Base-by-base conservation (phyloP, 2,329 filamentous ascomycete genomes). In the Stachybotrys elegans region DNA sequence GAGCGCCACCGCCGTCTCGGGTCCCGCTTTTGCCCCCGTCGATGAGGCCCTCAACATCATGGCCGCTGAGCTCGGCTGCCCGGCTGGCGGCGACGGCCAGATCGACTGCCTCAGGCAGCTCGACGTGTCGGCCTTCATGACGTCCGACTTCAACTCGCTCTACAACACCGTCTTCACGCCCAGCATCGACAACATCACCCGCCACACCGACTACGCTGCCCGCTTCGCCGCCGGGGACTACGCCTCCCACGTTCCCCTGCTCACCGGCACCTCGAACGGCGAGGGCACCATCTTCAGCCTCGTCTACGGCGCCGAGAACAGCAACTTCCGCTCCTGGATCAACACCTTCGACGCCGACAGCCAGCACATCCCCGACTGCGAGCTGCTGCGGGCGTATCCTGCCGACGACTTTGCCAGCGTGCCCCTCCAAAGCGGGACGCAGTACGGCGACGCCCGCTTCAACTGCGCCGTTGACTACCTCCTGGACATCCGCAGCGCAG, bases 401-500 rank as follows among this genome's bases (percentile, higher is more conserved):
- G 47, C 54, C 3, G 52, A 61, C 2, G 62, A 69, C 44, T 71
- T 50, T 16, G 51, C 55, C 16, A 61, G 54, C 36, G 65, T 65
- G 16, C 62, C 68, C 4, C 59, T 63, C 11, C 63, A 66, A 48
- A 70, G 67, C 46, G 70, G 70, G 14, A 54, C 57, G 0, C 68
- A 71, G 53, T 67, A 67, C 27, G 70, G 69, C 22, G 70, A 73
- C 16, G 70, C 67, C 4, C 68, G 68, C 11, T 73, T 73, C 57
- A 64, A 70, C 51, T 73, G 70, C 48, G 52, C 64, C 1, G 57
- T 65, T 3, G 64, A 67, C 50, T 67, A 63, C 29, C 53, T 71
- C 11, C 47, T 65, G 22, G 65, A 71, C 45, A 32, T 71, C 19
- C 66, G 69, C 36, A 65, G 60, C 44, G 29, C 48, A 9, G 14